These are phyloP conservation scores for Prunus persica DNA, from an alignment of 306 rosid species.

Conservation along the genomic window Prunus_persica_NCBIv2 NC_034013.1:759001-759500, in stretches of 20 bases:
- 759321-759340: conserved; percentile 69
- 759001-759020: background rate
- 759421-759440: background rate
- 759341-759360: conserved; percentile 87
- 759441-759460: conserved; percentile 43
- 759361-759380: conserved; percentile 47
- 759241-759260: background rate
- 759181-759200: background rate
- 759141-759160: background rate
- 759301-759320: conserved; percentile 54
- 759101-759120: background rate
- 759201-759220: background rate
- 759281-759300: conserved; percentile 62
- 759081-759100: background rate
- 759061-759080: background rate
- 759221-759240: background rate
- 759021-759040: too few relatives aligned
- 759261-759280: background rate
- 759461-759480: conserved; percentile 90
- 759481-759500: conserved; percentile 94
- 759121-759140: background rate
- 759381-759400: conserved; percentile 15
- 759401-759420: conserved; percentile 6
- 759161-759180: background rate
- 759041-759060: background rate